Conservation (phyloP, 495 filamentous ascomycete species). For the Poronia punctata region DNA sequence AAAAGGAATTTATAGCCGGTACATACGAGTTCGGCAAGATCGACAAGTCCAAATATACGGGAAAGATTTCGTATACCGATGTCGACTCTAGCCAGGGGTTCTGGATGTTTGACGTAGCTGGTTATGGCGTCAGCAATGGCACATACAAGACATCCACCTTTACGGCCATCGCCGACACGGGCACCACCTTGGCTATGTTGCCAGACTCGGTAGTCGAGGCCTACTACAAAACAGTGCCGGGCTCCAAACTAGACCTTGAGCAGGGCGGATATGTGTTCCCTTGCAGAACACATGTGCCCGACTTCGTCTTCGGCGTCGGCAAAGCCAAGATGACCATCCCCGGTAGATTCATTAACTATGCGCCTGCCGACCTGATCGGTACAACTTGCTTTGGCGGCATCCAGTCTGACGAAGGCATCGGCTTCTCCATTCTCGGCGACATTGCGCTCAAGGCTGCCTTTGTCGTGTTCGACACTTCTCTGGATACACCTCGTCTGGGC, state of each 20-base stretch:
- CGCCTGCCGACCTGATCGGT: slow-evolving; percentile 19
- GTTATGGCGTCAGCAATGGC: slow-evolving; percentile 51
- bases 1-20: too few species aligned
- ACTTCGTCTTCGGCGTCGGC: slow-evolving; percentile 52
- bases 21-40: slow-evolving; percentile 68
- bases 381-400: slow-evolving; percentile 53
- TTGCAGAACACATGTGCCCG: slow-evolving; percentile 51
- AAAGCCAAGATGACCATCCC: slow-evolving; percentile 42
- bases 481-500: slow-evolving; percentile 40
- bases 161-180: slow-evolving; percentile 54
- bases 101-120: slow-evolving; percentile 59
- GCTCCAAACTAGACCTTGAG: slow-evolving; percentile 35
- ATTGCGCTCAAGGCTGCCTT: slow-evolving; percentile 72
- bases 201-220: slow-evolving; percentile 43
- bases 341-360: slow-evolving; percentile 50
- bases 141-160: slow-evolving; percentile 27
- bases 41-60: slow-evolving; percentile 54
- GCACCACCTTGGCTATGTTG: slow-evolving; percentile 63
- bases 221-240: slow-evolving; percentile 55
- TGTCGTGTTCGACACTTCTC: slow-evolving; percentile 55
- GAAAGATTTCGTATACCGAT: slow-evolving; percentile 51
- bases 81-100: slow-evolving; percentile 56
- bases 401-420: slow-evolving; percentile 53
- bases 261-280: slow-evolving; percentile 59
- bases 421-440: slow-evolving; percentile 65